Base-by-base conservation (phyloP, 1,139 yeast species). In the Pichia norvegensis region DNA sequence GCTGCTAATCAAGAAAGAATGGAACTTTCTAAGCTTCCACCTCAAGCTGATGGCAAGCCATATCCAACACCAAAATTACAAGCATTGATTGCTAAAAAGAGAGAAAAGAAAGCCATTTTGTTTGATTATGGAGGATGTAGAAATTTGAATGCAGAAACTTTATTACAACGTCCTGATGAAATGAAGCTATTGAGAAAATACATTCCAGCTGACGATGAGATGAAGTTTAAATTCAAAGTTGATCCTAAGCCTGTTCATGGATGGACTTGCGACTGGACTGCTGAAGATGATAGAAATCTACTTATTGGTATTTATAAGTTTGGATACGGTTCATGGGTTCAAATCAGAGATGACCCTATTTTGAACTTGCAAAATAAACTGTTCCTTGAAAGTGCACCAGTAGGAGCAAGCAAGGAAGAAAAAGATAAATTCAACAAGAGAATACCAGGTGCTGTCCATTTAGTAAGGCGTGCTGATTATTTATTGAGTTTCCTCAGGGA, bases 311-410 rank as follows among this genome's bases (percentile, higher is more conserved):
- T 92, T 29, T 76, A 78, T 61, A 88, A 87, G 64, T 87, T 90
- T 65, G 99, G 99, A 0, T 92, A 87, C 61, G 98, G 98, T 20
- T 83, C 95, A 0, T 94, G 98, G 98, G 65, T 76, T 8, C 90
- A 85, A 61, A 90, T 94, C 41, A 72, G 98, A 61, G 98, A 92
- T 66, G 98, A 94, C 66, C 97, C 98, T 1, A 75, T 86, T 47
- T 72, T 94, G 50, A 94, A 92, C 14, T 72, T 94, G 53, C 86
- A 88, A 52, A 87, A 87, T 57, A 90, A 86, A 67, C 67, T 90
- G 52, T 90, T 79, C 60, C 70, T 90, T 55, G 86, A 76, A 46
- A 52, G 55, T 36, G 56, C 65, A 9, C 63, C 65, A n/a, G 53
- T 55, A 13, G 57, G 54, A 21, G 65, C 63, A 4, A 51, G 58